Evolutionary conservation across 306 rosid genomes (phyloP).

Genomic region (Ceratonia siliqua): DNA sequence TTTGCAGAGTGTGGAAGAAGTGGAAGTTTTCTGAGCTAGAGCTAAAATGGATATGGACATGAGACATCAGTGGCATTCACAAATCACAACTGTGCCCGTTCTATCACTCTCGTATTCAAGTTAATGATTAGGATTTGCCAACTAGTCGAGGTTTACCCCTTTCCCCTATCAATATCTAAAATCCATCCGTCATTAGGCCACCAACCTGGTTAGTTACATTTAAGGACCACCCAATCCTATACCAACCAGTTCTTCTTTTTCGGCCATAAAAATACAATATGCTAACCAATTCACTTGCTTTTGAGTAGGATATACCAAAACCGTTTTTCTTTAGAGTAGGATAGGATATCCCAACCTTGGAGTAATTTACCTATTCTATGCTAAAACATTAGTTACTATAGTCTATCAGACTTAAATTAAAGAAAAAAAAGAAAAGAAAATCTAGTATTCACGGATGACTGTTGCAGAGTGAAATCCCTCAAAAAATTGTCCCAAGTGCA

Average conservation of each 20-base stretch:
- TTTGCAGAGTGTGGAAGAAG: too few species aligned
- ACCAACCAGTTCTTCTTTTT: background rate
- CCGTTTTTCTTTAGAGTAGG: too few species aligned
- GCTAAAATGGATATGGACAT: too few species aligned
- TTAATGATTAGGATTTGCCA: background rate
- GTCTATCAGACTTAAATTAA: too few species aligned
- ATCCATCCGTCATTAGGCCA: background rate
- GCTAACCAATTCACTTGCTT: background rate
- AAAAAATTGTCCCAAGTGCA: too few species aligned
- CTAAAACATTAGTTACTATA: too few species aligned
- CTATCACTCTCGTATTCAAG: background rate
- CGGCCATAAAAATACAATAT: background rate
- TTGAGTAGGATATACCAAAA: background rate
- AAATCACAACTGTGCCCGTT: background rate
- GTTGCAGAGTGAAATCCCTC: too few species aligned
- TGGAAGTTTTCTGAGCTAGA: too few species aligned
- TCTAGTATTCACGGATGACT: too few species aligned
- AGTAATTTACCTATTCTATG: background rate
- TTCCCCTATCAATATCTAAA: background rate
- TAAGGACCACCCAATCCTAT: background rate
- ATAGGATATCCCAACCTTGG: background rate
- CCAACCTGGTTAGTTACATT: background rate
- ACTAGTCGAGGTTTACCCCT: background rate
- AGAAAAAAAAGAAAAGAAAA: too few species aligned
- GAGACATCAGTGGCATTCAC: background rate